phyloP scores from a whole-genome alignment of 306 rosid genomes.

The Acacia crassicarpa region DNA sequence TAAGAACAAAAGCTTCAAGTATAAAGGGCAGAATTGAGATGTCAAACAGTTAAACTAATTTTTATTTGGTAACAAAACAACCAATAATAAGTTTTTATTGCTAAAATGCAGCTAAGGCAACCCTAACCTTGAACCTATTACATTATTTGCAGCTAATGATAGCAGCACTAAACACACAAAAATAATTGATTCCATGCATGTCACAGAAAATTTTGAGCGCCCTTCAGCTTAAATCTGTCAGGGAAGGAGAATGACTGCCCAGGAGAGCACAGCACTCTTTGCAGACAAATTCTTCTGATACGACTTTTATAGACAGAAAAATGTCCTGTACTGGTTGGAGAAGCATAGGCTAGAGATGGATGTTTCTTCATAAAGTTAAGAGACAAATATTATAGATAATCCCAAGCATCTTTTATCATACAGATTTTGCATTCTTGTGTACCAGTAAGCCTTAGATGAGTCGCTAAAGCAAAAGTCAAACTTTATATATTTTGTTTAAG shows the following conservation, averaged over 20 bases:
- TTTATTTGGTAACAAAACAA: slow-evolving; percentile 8
- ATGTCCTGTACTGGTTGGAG: slow-evolving; percentile 6
- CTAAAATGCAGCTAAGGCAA: slow-evolving; percentile 12
- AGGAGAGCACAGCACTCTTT: slow-evolving; percentile 14
- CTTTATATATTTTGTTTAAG: not conserved
- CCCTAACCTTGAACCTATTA: slow-evolving; percentile 1
- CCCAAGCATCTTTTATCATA: slow-evolving; percentile 1
- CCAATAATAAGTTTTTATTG: slow-evolving; percentile 25
- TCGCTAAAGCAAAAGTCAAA: slow-evolving; percentile 13
- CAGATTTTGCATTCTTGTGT: slow-evolving; percentile 20
- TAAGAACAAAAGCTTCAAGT: not conserved
- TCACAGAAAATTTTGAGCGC: not conserved
- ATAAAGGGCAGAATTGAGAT: not conserved
- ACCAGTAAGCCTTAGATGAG: slow-evolving; percentile 15
- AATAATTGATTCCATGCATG: not conserved
- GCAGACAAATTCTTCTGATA: not conserved
- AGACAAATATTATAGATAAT: slow-evolving; percentile 12
- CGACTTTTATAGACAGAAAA: not conserved
- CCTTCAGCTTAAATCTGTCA: not conserved
- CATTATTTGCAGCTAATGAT: slow-evolving; percentile 9
- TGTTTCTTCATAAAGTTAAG: slow-evolving; percentile 3
- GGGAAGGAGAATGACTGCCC: not conserved
- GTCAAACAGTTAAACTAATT: not conserved
- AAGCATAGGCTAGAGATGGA: slow-evolving; percentile 10
- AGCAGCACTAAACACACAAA: slow-evolving; percentile 8